phyloP scores from a whole-genome alignment of 2,329 filamentous ascomycete species.

The Neoascochyta sp. region DNA sequence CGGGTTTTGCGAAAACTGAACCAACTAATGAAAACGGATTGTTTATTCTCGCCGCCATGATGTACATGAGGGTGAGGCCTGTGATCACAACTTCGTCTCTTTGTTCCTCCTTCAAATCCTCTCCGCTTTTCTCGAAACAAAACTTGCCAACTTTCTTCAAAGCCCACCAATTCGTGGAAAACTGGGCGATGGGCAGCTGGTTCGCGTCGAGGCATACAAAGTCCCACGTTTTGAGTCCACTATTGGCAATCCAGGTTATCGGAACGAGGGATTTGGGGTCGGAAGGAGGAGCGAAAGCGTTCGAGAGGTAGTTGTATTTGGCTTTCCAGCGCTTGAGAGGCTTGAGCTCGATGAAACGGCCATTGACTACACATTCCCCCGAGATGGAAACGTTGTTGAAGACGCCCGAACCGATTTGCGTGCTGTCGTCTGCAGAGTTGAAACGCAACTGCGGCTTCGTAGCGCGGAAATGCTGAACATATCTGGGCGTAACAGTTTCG shows the following conservation, averaged over 20 bases:
- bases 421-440: constrained; percentile 5
- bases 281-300: constrained; percentile 3
- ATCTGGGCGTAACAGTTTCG: constrained; percentile 10
- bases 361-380: constrained; percentile 13
- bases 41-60: constrained; percentile 17
- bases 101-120: constrained; percentile 6
- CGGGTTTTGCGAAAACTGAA: constrained; percentile 14
- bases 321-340: constrained; percentile 19
- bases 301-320: constrained; percentile 20
- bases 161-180: constrained; percentile 16
- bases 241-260: constrained; percentile 15
- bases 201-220: constrained; percentile 16
- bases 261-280: constrained; percentile 4
- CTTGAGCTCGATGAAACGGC: constrained; percentile 11
- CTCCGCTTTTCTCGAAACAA: constrained; percentile 11
- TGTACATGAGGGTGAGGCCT: constrained; percentile 16
- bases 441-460: constrained; percentile 17
- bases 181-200: constrained; percentile 17
- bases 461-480: constrained; percentile 18
- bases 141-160: constrained; percentile 19
- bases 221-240: constrained; percentile 15
- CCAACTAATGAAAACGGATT: constrained; percentile 17
- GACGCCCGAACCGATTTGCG: constrained; percentile 10
- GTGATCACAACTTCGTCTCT: constrained; percentile 18
- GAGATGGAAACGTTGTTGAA: constrained; percentile 15